phyloP scores from a whole-genome alignment of 2,329 filamentous ascomycete genomes.

The Botrytis sinoallii region DNA sequence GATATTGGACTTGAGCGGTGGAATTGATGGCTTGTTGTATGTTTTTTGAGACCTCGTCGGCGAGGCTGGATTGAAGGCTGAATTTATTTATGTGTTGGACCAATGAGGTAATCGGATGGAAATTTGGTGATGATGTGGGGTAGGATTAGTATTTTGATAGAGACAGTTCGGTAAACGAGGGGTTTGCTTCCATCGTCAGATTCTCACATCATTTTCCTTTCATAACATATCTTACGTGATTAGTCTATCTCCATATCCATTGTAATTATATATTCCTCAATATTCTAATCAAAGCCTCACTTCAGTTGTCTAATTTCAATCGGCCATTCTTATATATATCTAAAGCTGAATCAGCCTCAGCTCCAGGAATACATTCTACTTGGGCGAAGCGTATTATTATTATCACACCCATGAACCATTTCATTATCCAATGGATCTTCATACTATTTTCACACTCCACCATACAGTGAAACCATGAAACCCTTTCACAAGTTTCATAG shows the following conservation, averaged over 20 bases:
- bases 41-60: constrained; percentile 8
- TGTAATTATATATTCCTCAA: neutral
- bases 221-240: neutral
- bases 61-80: constrained; percentile 18
- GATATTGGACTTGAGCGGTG: neutral
- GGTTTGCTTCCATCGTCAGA: neutral
- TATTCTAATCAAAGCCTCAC: neutral
- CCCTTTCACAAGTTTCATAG: constrained; percentile 10
- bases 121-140: neutral
- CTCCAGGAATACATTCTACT: neutral
- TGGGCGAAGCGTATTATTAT: neutral
- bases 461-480: constrained; percentile 13
- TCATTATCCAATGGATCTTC: neutral
- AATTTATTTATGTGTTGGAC: constrained; percentile 10
- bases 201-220: neutral
- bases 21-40: neutral
- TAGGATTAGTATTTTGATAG: neutral
- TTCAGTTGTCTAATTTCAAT: neutral
- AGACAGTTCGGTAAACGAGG: neutral
- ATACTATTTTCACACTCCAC: neutral
- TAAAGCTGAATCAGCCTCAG: constrained; percentile 1
- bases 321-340: neutral
- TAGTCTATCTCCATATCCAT: neutral
- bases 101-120: constrained; percentile 9
- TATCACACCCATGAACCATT: constrained; percentile 1